Conservation (phyloP, 2,329 filamentous ascomycete species). For the Thelonectria discophora region DNA sequence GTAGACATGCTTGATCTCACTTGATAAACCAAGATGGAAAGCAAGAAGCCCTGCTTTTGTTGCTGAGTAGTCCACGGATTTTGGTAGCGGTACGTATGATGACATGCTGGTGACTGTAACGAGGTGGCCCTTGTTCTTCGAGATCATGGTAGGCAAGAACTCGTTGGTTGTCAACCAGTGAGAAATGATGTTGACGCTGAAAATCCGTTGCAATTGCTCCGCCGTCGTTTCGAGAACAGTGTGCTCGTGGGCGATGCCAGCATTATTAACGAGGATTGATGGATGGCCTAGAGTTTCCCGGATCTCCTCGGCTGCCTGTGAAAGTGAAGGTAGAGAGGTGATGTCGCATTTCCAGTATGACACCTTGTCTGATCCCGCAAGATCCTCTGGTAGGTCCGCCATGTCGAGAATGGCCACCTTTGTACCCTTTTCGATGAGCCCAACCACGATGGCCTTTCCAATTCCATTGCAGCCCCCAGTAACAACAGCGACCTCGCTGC, state of each 20-base stretch:
- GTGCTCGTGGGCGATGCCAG: slow-evolving; percentile 65
- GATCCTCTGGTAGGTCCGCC: slow-evolving; percentile 18
- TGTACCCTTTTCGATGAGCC: slow-evolving; percentile 66
- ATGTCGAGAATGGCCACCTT: slow-evolving; percentile 76
- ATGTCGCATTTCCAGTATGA: slow-evolving; percentile 74
- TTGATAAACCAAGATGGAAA: slow-evolving; percentile 69
- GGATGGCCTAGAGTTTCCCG: slow-evolving; percentile 64
- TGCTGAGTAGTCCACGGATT: slow-evolving; percentile 70
- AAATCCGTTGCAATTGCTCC: slow-evolving; percentile 65
- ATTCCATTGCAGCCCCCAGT: slow-evolving; percentile 78
- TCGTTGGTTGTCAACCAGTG: slow-evolving; percentile 70
- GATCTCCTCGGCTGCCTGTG: slow-evolving; percentile 58
- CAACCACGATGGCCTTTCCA: slow-evolving; percentile 66
- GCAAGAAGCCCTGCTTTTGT: slow-evolving; percentile 69
- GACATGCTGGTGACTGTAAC: slow-evolving; percentile 73
- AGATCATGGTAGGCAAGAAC: slow-evolving; percentile 70
- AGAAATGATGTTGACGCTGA: slow-evolving; percentile 71
- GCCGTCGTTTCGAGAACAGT: slow-evolving; percentile 64
- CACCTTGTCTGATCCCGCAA: slow-evolving; percentile 53
- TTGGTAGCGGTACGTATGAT: slow-evolving; percentile 64
- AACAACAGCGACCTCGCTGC: slow-evolving; percentile 64
- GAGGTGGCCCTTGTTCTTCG: slow-evolving; percentile 72
- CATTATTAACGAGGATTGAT: slow-evolving; percentile 75
- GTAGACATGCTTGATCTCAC: slow-evolving; percentile 65
- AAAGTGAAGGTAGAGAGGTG: slow-evolving; percentile 57